These are phyloP conservation scores for Cryptococcus sp. DNA, from an alignment of 1,284 basidiomycete genomes.

Conservation along the genomic window DNA sequence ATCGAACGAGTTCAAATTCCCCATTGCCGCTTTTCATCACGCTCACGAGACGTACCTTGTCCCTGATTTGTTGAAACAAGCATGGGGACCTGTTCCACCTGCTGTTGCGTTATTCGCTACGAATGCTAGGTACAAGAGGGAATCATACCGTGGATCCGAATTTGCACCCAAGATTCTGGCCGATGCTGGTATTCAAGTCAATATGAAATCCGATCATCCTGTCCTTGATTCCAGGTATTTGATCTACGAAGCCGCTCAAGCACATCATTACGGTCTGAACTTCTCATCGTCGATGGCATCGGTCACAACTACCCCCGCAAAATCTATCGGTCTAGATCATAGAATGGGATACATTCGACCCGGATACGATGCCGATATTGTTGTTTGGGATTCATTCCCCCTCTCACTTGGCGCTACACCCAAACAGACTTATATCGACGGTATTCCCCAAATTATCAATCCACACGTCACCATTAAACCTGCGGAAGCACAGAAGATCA, in stretches of 20 bases:
- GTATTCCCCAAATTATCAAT: slow-evolving; percentile 49
- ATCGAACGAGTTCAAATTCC: slow-evolving; percentile 67
- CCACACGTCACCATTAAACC: slow-evolving; percentile 41
- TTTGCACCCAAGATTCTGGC: slow-evolving; percentile 76
- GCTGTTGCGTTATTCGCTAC: slow-evolving; percentile 73
- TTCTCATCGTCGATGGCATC: slow-evolving; percentile 50
- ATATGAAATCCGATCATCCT: slow-evolving; percentile 64
- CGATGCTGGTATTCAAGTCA: slow-evolving; percentile 67
- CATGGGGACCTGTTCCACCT: slow-evolving; percentile 61
- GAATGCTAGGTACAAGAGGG: slow-evolving; percentile 39
- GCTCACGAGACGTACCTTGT: slow-evolving; percentile 82
- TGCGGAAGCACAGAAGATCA: slow-evolving; percentile 36
- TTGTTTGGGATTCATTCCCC: slow-evolving; percentile 85
- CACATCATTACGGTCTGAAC: slow-evolving; percentile 62
- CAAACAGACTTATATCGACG: slow-evolving; percentile 59
- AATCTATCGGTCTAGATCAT: slow-evolving; percentile 71
- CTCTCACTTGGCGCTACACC: slow-evolving; percentile 61
- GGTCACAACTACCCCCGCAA: slow-evolving; percentile 74
- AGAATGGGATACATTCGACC: slow-evolving; percentile 68
- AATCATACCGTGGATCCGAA: slow-evolving; percentile 69
- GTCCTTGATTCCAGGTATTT: slow-evolving; percentile 72
- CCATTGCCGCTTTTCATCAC: slow-evolving; percentile 78
- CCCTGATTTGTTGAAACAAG: slow-evolving; percentile 67
- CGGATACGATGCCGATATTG: slow-evolving; percentile 62
- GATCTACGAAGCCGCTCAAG: slow-evolving; percentile 80